Evolutionary conservation across 768 basidiomycete genomes (phyloP).

Genomic region (Agaricus bisporus): DNA sequence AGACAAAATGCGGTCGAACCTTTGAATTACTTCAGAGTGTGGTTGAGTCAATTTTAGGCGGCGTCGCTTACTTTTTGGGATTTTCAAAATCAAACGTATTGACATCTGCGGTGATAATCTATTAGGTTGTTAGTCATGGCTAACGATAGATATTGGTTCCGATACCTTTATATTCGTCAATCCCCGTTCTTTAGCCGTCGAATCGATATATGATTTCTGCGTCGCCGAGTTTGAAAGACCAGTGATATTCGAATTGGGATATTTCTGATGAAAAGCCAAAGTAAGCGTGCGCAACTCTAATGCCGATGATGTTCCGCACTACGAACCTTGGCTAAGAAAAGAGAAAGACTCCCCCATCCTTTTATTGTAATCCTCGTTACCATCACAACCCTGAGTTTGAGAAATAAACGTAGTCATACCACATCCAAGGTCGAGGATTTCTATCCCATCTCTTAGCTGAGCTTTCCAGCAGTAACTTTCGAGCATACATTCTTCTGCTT

Average conservation of each 20-base stretch:
- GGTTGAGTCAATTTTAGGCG: neutral
- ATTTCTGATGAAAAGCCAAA: slow-evolving; percentile 39
- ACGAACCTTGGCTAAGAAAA: slow-evolving; percentile 55
- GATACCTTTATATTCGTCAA: slow-evolving; percentile 47
- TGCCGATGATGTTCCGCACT: neutral
- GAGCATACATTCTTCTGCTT: slow-evolving; percentile 62
- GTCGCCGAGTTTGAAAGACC: slow-evolving; percentile 65
- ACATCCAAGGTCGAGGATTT: slow-evolving; percentile 65
- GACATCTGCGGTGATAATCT: slow-evolving; percentile 68
- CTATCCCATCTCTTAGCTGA: slow-evolving; percentile 50
- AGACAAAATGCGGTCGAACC: slow-evolving; percentile 66
- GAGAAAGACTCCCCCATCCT: slow-evolving; percentile 70
- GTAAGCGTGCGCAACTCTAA: neutral
- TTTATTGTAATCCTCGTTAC: neutral
- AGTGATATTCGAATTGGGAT: slow-evolving; percentile 55
- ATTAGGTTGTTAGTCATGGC: neutral
- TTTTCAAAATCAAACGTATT: slow-evolving; percentile 54
- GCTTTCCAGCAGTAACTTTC: slow-evolving; percentile 65
- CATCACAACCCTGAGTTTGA: neutral
- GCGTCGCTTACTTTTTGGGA: slow-evolving; percentile 31
- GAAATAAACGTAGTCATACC: slow-evolving; percentile 26
- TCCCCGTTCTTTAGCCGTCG: slow-evolving; percentile 38
- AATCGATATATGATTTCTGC: slow-evolving; percentile 61
- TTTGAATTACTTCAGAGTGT: slow-evolving; percentile 17
- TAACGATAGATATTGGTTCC: neutral